Percentiles rank a stretch among this genome's conserved stretches.
These are phyloP conservation scores for Ophiostoma himal-ulmi DNA, from an alignment of 2,329 filamentous ascomycete genomes.

Conservation along the genomic window DNA sequence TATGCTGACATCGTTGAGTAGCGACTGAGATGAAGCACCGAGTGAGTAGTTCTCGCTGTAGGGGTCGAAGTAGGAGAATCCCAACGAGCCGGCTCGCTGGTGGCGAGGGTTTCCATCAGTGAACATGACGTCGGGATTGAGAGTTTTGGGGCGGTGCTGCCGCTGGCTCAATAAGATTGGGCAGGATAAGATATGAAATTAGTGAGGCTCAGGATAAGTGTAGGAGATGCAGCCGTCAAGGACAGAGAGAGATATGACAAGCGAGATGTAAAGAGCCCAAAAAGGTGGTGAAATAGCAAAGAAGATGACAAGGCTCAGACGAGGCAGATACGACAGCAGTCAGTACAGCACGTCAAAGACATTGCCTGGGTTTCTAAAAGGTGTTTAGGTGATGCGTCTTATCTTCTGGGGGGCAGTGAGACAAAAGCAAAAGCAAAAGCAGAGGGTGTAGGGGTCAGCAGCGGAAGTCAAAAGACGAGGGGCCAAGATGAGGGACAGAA, in stretches of 20 bases:
- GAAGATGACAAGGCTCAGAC: background rate
- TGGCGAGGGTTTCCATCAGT: constrained; percentile 19
- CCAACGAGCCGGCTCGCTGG: constrained; percentile 20
- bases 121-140: constrained; percentile 17
- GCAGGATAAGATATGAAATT: background rate
- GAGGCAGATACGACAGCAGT: background rate
- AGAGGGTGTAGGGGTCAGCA: background rate
- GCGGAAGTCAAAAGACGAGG: background rate
- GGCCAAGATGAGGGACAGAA: background rate
- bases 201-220: constrained; percentile 9
- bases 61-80: constrained; percentile 19
- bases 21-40: constrained; percentile 7
- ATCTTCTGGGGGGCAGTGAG: background rate
- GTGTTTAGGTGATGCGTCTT: background rate
- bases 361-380: background rate
- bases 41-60: constrained; percentile 21
- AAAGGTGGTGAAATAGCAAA: background rate
- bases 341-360: background rate
- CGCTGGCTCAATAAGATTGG: background rate
- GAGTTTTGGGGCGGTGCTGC: background rate
- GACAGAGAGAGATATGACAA: background rate
- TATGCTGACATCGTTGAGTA: constrained; percentile 20
- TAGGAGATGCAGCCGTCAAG: background rate
- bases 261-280: background rate
- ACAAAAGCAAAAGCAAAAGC: background rate